Evolutionary conservation across 768 basidiomycete species (phyloP).

Genomic region (Coprinopsis cinerea): DNA sequence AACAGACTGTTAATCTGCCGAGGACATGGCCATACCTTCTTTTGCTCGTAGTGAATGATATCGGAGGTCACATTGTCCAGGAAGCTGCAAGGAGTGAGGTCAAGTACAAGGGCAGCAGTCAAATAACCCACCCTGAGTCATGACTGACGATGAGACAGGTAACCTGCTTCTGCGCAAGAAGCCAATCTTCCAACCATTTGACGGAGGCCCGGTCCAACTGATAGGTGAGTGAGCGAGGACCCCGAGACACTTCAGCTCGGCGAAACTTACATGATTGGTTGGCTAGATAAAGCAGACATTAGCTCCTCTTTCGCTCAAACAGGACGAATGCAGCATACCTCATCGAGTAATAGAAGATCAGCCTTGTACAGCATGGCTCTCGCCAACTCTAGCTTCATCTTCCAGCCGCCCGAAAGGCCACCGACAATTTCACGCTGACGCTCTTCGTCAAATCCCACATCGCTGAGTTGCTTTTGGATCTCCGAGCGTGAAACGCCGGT

Average conservation of each 20-base stretch:
- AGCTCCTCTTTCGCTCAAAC: neutral
- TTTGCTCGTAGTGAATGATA: slow-evolving; percentile 94
- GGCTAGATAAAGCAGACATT: slow-evolving; percentile 42
- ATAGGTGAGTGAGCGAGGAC: slow-evolving; percentile 5
- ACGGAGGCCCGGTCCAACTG: slow-evolving; percentile 83
- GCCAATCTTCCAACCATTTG: slow-evolving; percentile 86
- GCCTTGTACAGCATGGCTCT: slow-evolving; percentile 97
- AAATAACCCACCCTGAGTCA: slow-evolving; percentile 76
- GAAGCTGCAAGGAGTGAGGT: slow-evolving; percentile 46
- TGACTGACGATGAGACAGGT: slow-evolving; percentile 95
- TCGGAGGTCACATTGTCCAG: slow-evolving; percentile 94
- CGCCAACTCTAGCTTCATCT: slow-evolving; percentile 97
- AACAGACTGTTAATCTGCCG: slow-evolving; percentile 8
- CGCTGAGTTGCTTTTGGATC: slow-evolving; percentile 73
- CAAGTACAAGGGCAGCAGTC: neutral
- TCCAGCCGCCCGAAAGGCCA: slow-evolving; percentile 95
- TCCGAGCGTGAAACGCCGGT: slow-evolving; percentile 54
- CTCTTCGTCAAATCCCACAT: slow-evolving; percentile 87
- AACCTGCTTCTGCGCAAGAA: slow-evolving; percentile 72
- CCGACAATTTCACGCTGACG: slow-evolving; percentile 83
- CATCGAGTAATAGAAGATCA: slow-evolving; percentile 78
- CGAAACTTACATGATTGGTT: slow-evolving; percentile 75
- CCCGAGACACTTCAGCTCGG: slow-evolving; percentile 10
- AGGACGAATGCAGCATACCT: slow-evolving; percentile 36
- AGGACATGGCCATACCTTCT: slow-evolving; percentile 52